Base-by-base conservation (phyloP, 2,329 filamentous ascomycete genomes). In the Aspergillus pseudoviridinutans region DNA sequence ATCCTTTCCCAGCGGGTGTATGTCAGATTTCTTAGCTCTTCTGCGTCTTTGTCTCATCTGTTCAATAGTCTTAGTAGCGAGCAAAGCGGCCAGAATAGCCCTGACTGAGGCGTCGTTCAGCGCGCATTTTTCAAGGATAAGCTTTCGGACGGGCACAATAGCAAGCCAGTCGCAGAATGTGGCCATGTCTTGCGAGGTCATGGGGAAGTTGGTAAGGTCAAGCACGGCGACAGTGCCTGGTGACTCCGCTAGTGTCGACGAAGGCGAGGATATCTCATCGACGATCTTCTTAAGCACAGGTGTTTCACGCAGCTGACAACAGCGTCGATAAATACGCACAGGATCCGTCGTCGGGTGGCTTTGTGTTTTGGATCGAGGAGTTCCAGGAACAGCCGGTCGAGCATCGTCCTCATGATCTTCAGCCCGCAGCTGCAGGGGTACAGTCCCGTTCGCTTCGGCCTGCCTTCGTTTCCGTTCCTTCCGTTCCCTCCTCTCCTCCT, bases 161-260 rank as follows among this genome's bases (percentile, higher is more conserved):
- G 94, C 93, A 44, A 99, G 81, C 80, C 93, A 99, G 71, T 99
- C 94, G 51, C 92, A 91, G 1, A 99, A 81, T 0, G 94, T 97
- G 52, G 92, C 76, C 27, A 96, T 82, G 70, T 99, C 94, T 2
- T 88, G 84, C 49, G 95, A 76, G 58, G 93, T 89, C 76, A 99
- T 82, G 71, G 87, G 87, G 62, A 94, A 95, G 17, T 90, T 90
- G 0, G 88, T 92, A 24, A 97, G 80, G 70, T 97, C 90, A 8
- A 99, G 79, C 70, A 87, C 90, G 55, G 86, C 85, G 1, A 97
- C 89, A 14, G 91, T 83, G n/a, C 92, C 92, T 0, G 87, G 84
- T 47, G 86, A 79, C 55, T 80, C 80, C 1, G 83, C 74, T 9
- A 87, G 81, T 29, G 82, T 84, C 51, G 88, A 89, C n/a, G 84